Conservation (phyloP, 305 asterid genomes). For the Solanum hybrid region DNA sequence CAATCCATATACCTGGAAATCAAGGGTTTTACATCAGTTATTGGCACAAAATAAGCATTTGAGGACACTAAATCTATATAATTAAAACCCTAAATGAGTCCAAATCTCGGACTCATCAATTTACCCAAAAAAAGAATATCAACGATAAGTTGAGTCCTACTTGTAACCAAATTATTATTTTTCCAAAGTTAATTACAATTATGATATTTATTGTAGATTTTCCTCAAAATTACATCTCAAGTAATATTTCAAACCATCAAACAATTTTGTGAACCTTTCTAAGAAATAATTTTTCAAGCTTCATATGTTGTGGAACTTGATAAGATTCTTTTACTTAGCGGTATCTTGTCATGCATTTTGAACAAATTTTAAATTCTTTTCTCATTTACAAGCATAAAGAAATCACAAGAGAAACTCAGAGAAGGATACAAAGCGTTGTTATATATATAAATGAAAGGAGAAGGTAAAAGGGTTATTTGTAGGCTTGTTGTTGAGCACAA, state of each 20-base stretch:
- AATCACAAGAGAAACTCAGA: background rate
- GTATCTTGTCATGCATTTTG: background rate
- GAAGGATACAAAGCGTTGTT: background rate
- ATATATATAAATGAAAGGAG: background rate
- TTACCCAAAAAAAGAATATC: background rate
- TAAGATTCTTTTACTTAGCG: background rate
- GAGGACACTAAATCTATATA: too few species aligned
- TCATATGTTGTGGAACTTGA: background rate
- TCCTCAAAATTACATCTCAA: background rate
- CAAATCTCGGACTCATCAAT: too few species aligned
- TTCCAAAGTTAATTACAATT: background rate
- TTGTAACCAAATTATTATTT: background rate
- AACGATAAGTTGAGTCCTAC: background rate
- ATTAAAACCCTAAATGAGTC: too few species aligned
- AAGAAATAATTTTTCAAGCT: background rate
- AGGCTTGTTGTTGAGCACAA: background rate
- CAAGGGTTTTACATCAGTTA: too few species aligned
- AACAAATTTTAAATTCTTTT: background rate
- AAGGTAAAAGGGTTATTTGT: background rate
- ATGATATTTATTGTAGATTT: background rate
- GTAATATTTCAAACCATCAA: background rate
- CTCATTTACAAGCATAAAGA: background rate
- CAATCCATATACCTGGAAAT: too few species aligned
- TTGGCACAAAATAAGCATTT: too few species aligned
- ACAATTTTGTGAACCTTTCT: background rate